These are phyloP conservation scores for Gypsophila paniculata DNA, from an alignment of 179 eudicot genomes.

Conservation along the genomic window DNA sequence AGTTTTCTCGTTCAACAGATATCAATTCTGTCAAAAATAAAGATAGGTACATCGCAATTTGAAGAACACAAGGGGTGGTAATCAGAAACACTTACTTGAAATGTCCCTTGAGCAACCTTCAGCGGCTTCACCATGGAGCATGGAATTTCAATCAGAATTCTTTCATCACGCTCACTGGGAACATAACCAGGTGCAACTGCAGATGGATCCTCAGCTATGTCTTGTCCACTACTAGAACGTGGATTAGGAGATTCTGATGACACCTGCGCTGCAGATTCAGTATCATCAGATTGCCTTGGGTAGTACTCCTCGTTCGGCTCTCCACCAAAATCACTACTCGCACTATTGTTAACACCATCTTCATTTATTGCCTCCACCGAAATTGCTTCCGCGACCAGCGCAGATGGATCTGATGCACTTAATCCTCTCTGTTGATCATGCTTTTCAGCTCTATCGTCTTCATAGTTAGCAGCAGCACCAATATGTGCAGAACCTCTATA, in stretches of 20 bases:
- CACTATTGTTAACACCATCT: slow-evolving; percentile 48
- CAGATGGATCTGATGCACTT: slow-evolving; percentile 63
- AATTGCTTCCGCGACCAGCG: slow-evolving; percentile 75
- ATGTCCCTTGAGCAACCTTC: slow-evolving; percentile 73
- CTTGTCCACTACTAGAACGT: slow-evolving; percentile 47
- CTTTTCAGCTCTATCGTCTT: slow-evolving; percentile 44
- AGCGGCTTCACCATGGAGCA: slow-evolving; percentile 87
- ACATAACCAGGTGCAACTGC: slow-evolving; percentile 85
- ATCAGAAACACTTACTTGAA: slow-evolving; percentile 65
- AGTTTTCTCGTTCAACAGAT: background rate
- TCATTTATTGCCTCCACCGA: slow-evolving; percentile 57
- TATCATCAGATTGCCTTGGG: slow-evolving; percentile 38
- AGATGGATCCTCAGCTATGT: slow-evolving; percentile 47
- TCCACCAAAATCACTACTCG: slow-evolving; percentile 37
- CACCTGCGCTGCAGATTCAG: slow-evolving; percentile 43
- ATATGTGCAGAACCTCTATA: slow-evolving; percentile 75
- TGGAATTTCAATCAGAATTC: slow-evolving; percentile 87
- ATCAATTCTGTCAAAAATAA: background rate
- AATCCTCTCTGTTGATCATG: slow-evolving; percentile 35
- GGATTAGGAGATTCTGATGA: slow-evolving; percentile 41
- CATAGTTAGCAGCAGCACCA: slow-evolving; percentile 88
- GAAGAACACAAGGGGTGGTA: background rate
- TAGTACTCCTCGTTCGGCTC: slow-evolving; percentile 47
- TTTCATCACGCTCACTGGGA: slow-evolving; percentile 81
- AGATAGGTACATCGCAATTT: background rate